phyloP scores from a whole-genome alignment of 2,329 filamentous ascomycete species.

The Fusarium buharicum region DNA sequence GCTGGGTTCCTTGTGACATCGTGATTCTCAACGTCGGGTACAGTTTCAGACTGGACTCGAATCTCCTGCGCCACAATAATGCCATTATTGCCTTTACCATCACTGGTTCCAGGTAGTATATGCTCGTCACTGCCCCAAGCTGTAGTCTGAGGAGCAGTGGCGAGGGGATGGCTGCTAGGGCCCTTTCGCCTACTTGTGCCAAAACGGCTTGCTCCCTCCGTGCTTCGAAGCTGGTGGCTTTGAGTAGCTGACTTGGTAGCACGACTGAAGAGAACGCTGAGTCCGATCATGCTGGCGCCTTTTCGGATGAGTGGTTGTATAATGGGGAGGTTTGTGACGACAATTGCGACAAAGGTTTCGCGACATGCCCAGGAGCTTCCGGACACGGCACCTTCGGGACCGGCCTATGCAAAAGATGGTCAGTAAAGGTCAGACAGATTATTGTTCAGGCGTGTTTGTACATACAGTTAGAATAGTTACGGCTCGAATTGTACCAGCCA shows the following conservation, averaged over 20 bases:
- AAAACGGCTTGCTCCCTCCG: conserved; percentile 30
- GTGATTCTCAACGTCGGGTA: not conserved
- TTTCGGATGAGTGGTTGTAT: conserved; percentile 36
- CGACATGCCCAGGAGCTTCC: conserved; percentile 50
- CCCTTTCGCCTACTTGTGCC: conserved; percentile 20
- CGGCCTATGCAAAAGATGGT: conserved; percentile 10
- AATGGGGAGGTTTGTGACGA: conserved; percentile 50
- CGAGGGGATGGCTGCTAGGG: conserved; percentile 13
- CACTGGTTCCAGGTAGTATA: conserved; percentile 24
- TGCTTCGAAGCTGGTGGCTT: conserved; percentile 38
- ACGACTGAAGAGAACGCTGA: conserved; percentile 34
- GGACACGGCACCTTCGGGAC: conserved; percentile 31
- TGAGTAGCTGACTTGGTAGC: conserved; percentile 32
- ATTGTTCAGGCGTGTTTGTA: rapidly evolving
- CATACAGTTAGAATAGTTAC: conserved; percentile 34
- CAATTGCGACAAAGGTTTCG: conserved; percentile 53
- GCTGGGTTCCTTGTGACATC: conserved; percentile 9
- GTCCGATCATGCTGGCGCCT: conserved; percentile 35
- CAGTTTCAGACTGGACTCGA: conserved; percentile 30
- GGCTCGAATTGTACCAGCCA: conserved; percentile 37
- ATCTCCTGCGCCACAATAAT: conserved; percentile 39
- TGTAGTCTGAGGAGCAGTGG: conserved; percentile 20
- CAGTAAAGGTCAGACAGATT: not conserved
- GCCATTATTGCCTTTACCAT: conserved; percentile 4
- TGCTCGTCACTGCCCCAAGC: conserved; percentile 41